Conservation (phyloP, 306 rosid species). For the Quercus robur region DNA sequence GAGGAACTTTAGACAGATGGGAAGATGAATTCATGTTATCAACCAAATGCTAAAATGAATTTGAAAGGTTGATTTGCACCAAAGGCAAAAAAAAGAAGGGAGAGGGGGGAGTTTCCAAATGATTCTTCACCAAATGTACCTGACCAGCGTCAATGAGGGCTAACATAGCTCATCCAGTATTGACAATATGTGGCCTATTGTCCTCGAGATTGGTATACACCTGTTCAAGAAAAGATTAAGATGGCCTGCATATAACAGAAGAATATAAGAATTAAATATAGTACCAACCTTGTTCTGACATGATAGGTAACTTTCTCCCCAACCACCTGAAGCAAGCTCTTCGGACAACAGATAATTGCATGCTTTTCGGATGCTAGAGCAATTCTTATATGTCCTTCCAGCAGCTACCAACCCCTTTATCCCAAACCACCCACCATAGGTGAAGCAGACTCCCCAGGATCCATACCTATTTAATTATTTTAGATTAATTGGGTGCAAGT, state of each 20-base stretch:
- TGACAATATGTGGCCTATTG: conserved; percentile 61
- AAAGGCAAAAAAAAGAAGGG: not conserved
- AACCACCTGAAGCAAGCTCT: conserved; percentile 78
- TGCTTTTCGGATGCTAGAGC: conserved; percentile 59
- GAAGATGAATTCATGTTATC: not conserved
- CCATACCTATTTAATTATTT: conserved; percentile 44
- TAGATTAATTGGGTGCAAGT: not conserved
- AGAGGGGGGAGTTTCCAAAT: no score
- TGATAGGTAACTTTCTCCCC: conserved; percentile 88
- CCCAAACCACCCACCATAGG: conserved; percentile 86
- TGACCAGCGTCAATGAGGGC: conserved; percentile 72
- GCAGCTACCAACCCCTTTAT: conserved; percentile 74
- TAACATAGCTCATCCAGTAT: conserved; percentile 80
- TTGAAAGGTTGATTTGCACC: not conserved
- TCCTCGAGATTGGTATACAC: conserved; percentile 68
- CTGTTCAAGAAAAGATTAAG: conserved; percentile 32
- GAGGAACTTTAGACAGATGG: no score
- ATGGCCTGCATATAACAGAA: not conserved
- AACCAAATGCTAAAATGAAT: not conserved
- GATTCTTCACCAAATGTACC: conserved; percentile 30
- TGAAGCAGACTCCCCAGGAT: conserved; percentile 88
- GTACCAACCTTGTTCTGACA: conserved; percentile 69
- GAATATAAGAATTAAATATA: not conserved
- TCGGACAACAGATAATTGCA: conserved; percentile 75
- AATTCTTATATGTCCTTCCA: conserved; percentile 55